Percentiles rank a stretch among this genome's conserved stretches.
Conservation (phyloP, 176 grass and related monocot species). For the Lolium rigidum region DNA sequence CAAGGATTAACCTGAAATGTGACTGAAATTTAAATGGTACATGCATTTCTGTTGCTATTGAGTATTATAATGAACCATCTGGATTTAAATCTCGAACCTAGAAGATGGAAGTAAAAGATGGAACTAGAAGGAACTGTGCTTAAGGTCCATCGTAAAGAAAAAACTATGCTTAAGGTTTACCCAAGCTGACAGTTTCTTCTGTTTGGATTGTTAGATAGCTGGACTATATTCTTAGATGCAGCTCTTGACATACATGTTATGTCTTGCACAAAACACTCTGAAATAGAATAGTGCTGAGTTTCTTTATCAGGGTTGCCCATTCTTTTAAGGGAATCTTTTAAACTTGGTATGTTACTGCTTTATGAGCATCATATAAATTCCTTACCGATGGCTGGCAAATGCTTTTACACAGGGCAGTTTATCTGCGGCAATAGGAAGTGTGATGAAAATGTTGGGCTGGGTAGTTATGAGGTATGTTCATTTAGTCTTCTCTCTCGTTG, state of each 20-base stretch:
- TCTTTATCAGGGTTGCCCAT: neutral
- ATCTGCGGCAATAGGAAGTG: constrained; percentile 88
- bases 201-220: constrained; percentile 22
- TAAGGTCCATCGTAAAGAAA: no score
- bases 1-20: constrained; percentile 19
- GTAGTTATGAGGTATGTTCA: constrained; percentile 84
- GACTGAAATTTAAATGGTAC: neutral
- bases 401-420: constrained; percentile 69
- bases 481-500: constrained; percentile 21
- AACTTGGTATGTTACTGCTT: neutral
- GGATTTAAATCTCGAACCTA: constrained; percentile 2
- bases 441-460: constrained; percentile 66
- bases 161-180: neutral
- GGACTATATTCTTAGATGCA: neutral
- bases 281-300: neutral
- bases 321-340: neutral
- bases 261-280: neutral
- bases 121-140: neutral
- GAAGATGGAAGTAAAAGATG: neutral
- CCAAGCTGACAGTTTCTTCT: neutral
- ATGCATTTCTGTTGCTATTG: neutral
- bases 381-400: neutral
- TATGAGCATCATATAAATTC: neutral
- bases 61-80: neutral
- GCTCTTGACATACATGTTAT: neutral